These are phyloP conservation scores for Patellifolia procumbens DNA, from an alignment of 179 eudicot species.

Conservation along the genomic window DNA sequence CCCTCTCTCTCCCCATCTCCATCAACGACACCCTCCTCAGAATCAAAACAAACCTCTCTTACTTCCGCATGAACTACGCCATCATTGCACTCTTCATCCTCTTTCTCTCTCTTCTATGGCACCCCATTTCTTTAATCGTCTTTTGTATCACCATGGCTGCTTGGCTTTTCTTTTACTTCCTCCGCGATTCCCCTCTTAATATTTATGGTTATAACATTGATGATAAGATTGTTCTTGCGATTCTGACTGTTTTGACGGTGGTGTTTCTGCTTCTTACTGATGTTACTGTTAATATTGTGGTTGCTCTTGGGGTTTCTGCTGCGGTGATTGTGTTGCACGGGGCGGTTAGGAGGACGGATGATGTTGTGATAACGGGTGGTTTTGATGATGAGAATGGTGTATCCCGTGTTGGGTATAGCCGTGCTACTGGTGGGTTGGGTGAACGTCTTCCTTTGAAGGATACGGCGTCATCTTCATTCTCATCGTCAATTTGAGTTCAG, in stretches of 20 bases:
- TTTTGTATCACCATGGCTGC: conserved; percentile 46
- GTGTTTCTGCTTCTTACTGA: conserved; percentile 44
- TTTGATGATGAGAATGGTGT: background rate
- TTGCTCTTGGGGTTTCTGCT: conserved; percentile 38
- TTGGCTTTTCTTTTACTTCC: conserved; percentile 64
- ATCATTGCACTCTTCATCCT: conserved; percentile 44
- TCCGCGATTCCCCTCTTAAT: conserved; percentile 49
- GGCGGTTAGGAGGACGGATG: conserved; percentile 41
- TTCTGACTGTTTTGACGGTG: conserved; percentile 39
- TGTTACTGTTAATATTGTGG: conserved; percentile 54
- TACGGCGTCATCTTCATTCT: conserved; percentile 13
- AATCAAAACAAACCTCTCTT: conserved; percentile 49
- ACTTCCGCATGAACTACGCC: conserved; percentile 70
- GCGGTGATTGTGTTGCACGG: conserved; percentile 45
- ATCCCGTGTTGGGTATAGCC: background rate
- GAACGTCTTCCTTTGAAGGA: conserved; percentile 17
- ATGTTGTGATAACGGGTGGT: background rate
- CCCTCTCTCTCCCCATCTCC: conserved; percentile 46
- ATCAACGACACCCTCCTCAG: conserved; percentile 45
- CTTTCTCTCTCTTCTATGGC: conserved; percentile 64
- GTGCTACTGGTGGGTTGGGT: conserved; percentile 8
- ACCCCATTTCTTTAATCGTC: conserved; percentile 70
- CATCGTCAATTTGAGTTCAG: background rate
- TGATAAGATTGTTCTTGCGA: conserved; percentile 50
- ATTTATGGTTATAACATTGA: conserved; percentile 37